Percentiles rank a stretch among this genome's conserved stretches.
phyloP scores from a whole-genome alignment of 371 early-diverging fungal species.

The Umbelopsis sp. region DNA sequence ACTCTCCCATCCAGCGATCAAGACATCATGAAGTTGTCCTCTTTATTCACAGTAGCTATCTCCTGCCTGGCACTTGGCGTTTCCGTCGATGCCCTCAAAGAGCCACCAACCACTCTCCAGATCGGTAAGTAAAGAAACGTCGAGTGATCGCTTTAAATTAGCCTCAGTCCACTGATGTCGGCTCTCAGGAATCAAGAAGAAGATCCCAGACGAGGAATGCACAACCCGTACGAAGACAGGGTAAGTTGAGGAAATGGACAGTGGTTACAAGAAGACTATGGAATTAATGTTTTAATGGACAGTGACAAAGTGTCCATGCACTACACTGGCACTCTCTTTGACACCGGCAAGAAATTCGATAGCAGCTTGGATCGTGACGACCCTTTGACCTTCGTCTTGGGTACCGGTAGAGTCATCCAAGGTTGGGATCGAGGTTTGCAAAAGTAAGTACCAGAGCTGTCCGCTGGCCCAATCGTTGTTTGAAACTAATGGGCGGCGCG shows the following conservation, averaged over 20 bases:
- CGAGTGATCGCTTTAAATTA: background rate
- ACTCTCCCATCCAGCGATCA: background rate
- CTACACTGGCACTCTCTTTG: constrained; percentile 78
- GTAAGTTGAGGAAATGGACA: constrained; percentile 30
- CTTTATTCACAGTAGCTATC: background rate
- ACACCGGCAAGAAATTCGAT: constrained; percentile 77
- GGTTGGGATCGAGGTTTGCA: constrained; percentile 86
- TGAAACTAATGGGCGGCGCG: background rate
- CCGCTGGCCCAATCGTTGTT: background rate
- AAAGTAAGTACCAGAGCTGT: constrained; percentile 40
- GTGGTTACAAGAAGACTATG: background rate
- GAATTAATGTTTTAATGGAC: background rate
- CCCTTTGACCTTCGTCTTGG: constrained; percentile 78
- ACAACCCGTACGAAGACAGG: constrained; percentile 48
- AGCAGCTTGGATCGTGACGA: constrained; percentile 69
- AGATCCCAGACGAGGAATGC: constrained; percentile 51
- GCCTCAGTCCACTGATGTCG: background rate
- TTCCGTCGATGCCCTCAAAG: constrained; percentile 42
- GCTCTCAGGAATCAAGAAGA: constrained; percentile 51
- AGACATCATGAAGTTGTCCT: background rate
- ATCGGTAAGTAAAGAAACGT: constrained; percentile 47
- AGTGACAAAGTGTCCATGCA: constrained; percentile 79
- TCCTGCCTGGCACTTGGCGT: constrained; percentile 17
- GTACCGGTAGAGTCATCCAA: constrained; percentile 67
- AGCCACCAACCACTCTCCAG: constrained; percentile 59